These are phyloP conservation scores for Lentinus tigrinus DNA, from an alignment of 768 basidiomycete genomes.

Conservation along the genomic window DNA sequence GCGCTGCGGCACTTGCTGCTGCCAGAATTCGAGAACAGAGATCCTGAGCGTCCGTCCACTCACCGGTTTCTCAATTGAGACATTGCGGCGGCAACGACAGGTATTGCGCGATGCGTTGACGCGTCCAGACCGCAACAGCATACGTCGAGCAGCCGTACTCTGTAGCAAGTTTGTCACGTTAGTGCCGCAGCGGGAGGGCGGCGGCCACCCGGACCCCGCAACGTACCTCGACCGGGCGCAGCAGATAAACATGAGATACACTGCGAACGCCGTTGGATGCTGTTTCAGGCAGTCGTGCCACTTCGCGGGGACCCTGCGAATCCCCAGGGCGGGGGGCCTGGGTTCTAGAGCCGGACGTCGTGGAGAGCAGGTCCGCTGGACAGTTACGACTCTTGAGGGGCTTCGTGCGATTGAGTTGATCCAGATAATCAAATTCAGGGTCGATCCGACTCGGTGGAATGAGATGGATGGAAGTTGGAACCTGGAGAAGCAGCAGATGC, in stretches of 20 bases:
- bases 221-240: neutral
- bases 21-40: no score
- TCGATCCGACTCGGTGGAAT: neutral
- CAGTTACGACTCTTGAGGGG: neutral
- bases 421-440: conserved; percentile 13
- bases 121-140: neutral
- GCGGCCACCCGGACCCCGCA: no score
- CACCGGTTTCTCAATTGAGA: no score
- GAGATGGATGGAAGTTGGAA: neutral
- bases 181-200: no score
- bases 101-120: neutral
- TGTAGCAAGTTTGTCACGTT: no score
- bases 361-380: neutral
- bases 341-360: neutral
- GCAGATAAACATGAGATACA: neutral
- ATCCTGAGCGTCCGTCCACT: no score
- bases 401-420: neutral
- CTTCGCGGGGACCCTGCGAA: neutral
- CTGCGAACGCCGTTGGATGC: neutral
- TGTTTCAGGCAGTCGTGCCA: neutral
- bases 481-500: neutral
- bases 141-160: no score
- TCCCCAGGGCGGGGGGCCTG: neutral
- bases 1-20: no score
- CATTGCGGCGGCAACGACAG: neutral